Conservation (phyloP, 768 basidiomycete genomes). For the Epithele typhae region DNA sequence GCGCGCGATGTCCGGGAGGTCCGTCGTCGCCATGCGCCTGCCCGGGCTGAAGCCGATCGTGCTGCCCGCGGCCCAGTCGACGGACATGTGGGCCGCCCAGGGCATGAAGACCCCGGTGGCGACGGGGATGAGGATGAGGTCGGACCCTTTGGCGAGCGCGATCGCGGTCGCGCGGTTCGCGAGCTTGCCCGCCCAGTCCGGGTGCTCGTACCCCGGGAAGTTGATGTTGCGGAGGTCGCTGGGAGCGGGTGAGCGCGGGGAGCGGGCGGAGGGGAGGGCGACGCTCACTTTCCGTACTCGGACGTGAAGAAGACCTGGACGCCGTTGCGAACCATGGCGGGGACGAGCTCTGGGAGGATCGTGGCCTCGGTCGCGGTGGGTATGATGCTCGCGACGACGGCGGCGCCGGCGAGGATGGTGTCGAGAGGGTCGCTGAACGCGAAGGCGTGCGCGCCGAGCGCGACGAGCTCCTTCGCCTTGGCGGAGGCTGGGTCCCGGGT, state of each 20-base stretch:
- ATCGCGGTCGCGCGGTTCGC: constrained; percentile 1
- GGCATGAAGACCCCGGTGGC: constrained; percentile 16
- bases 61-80: too few relatives aligned
- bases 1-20: not conserved
- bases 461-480: constrained; percentile 2
- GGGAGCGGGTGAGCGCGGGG: too few relatives aligned
- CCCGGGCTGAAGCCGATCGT: not conserved
- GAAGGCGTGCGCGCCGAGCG: not conserved
- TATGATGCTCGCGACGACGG: constrained; percentile 8
- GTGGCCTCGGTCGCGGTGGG: not conserved
- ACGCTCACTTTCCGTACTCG: constrained; percentile 16
- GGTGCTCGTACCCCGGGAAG: constrained; percentile 14
- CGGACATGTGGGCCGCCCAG: too few relatives aligned
- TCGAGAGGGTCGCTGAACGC: not conserved
- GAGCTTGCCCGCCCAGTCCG: constrained; percentile 8
- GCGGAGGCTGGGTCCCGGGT: not conserved
- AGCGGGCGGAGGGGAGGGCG: not conserved
- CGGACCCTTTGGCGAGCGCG: not conserved
- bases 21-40: not conserved
- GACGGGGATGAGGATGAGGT: constrained; percentile 16
- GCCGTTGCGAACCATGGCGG: constrained; percentile 8
- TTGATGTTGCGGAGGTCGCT: constrained; percentile 17
- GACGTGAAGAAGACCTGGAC: constrained; percentile 18
- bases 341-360: not conserved
- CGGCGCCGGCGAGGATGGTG: not conserved